Base-by-base conservation (phyloP, 2,329 filamentous ascomycete species). In the Amphichorda felina region DNA sequence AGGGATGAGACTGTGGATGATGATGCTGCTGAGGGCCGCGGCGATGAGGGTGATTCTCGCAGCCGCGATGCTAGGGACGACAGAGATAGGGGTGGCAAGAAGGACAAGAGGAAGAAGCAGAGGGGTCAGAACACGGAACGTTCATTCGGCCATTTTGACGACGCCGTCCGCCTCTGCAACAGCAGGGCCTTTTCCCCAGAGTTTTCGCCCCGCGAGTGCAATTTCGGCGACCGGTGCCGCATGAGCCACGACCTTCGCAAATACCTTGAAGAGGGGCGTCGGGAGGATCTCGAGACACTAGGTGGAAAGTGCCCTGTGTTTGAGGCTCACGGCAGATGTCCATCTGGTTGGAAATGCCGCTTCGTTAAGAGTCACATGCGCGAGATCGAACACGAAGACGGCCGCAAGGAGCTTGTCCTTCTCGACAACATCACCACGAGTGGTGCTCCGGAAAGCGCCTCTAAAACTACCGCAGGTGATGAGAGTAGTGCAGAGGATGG, bases 291-390 rank as follows among this genome's bases (percentile, higher is more conserved):
- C 27, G 70, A 71, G 5, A 85, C 82, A 0, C 81, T 94, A 48
- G 70, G 68, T 29, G 82, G 84, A 6, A 67, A 80, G 41, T 98
- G 91, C 50, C 89, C 88, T 1, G 72, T 94, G 8, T 95, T 77
- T 56, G 79, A 84, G 44, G 65, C 67, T 13, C 74, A 80, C 43
- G 88, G 88, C 10, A 75, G 68, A 41, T 98, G 91, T 49, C 70
- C 74, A 33, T 75, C 81, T 11, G 91, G 91, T 5, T 98, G 89
- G 88, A 94, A 89, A 55, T 98, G 91, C 55, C 81, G 89, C 16
- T 94, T 95, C 51, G 82, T 85, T 24, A 72, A 72, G 42, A 93
- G 85, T 42, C 91, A 98, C 59, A 91, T 86, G 48, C 70, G 78
- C 42, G 89, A 96, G 59, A 60, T 83, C 17, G 75, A 82, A 44